These are phyloP conservation scores for Blastobotrys petasosporus DNA, from an alignment of 1,139 yeast species.

Conservation along the genomic window DNA sequence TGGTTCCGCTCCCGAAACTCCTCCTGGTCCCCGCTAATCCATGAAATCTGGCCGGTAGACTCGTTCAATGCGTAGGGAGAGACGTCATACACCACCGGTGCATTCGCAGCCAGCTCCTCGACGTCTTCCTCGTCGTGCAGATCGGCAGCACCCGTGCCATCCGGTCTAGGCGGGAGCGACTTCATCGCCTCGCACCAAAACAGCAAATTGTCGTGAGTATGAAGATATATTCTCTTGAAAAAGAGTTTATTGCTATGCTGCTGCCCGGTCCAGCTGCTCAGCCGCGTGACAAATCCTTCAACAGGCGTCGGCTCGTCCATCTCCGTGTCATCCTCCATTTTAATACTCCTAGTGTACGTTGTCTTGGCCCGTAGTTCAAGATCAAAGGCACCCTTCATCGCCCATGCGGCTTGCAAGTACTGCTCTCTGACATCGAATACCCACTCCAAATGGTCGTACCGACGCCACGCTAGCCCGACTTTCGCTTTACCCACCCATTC, in stretches of 20 bases:
- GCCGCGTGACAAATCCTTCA: slow-evolving; percentile 67
- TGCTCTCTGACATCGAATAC: slow-evolving; percentile 47
- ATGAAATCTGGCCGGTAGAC: slow-evolving; percentile 46
- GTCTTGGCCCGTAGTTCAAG: slow-evolving; percentile 54
- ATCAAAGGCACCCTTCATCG: slow-evolving; percentile 40
- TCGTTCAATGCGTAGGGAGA: slow-evolving; percentile 45
- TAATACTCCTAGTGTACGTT: slow-evolving; percentile 40
- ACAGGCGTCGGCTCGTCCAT: slow-evolving; percentile 56
- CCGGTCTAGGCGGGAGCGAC: slow-evolving; percentile 58
- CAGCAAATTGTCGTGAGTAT: slow-evolving; percentile 54
- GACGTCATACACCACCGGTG: slow-evolving; percentile 42
- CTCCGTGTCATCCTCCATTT: slow-evolving; percentile 17
- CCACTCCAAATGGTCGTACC: slow-evolving; percentile 79
- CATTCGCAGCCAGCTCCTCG: slow-evolving; percentile 19
- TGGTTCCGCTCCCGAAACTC: slow-evolving; percentile 49
- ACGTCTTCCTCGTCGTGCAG: slow-evolving; percentile 21
- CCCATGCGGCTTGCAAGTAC: slow-evolving; percentile 43
- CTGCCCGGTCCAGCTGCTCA: slow-evolving; percentile 50
- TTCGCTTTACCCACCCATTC: slow-evolving; percentile 27
- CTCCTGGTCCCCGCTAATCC: slow-evolving; percentile 46
- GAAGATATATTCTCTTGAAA: slow-evolving; percentile 56
- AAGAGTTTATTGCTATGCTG: slow-evolving; percentile 38
- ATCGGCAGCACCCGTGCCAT: slow-evolving; percentile 2
- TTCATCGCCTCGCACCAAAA: slow-evolving; percentile 51
- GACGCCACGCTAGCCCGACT: slow-evolving; percentile 56